Percentiles rank a stretch among this genome's conserved stretches.
phyloP scores from a whole-genome alignment of 2,329 filamentous ascomycete genomes.

The Dendrostoma leiphaemia region DNA sequence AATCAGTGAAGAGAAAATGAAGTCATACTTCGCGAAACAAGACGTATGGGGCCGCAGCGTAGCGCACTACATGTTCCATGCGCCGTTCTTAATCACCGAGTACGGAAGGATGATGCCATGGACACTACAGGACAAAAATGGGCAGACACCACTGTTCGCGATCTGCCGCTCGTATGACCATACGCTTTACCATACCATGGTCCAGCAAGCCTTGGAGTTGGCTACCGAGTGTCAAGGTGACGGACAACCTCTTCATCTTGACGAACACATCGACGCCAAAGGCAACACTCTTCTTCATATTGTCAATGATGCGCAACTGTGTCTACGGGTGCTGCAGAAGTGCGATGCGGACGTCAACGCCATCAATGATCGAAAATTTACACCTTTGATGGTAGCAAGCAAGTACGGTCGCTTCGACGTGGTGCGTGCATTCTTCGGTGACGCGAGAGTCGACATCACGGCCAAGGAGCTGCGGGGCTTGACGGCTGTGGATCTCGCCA shows the following conservation, averaged over 20 bases:
- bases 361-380: conserved; percentile 91
- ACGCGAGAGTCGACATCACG: conserved; percentile 81
- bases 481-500: conserved; percentile 92
- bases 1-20: conserved; percentile 53
- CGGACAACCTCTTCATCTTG: conserved; percentile 76
- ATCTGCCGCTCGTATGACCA: conserved; percentile 96
- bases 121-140: conserved; percentile 90
- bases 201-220: conserved; percentile 73
- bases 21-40: conserved; percentile 69
- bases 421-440: conserved; percentile 82
- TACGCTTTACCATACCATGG: conserved; percentile 81
- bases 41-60: conserved; percentile 85
- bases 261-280: conserved; percentile 89
- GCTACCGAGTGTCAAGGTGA: conserved; percentile 76
- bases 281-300: conserved; percentile 97
- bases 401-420: conserved; percentile 96
- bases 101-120: conserved; percentile 81
- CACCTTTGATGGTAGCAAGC: conserved; percentile 94
- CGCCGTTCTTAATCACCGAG: conserved; percentile 72
- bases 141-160: conserved; percentile 95
- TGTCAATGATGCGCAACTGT: conserved; percentile 79
- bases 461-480: conserved; percentile 83
- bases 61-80: conserved; percentile 95
- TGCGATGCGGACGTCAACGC: conserved; percentile 97
- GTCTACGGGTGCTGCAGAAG: conserved; percentile 70